phyloP scores from a whole-genome alignment of 352 stramenopile genomes.

The Aphanomyces astaci region DNA sequence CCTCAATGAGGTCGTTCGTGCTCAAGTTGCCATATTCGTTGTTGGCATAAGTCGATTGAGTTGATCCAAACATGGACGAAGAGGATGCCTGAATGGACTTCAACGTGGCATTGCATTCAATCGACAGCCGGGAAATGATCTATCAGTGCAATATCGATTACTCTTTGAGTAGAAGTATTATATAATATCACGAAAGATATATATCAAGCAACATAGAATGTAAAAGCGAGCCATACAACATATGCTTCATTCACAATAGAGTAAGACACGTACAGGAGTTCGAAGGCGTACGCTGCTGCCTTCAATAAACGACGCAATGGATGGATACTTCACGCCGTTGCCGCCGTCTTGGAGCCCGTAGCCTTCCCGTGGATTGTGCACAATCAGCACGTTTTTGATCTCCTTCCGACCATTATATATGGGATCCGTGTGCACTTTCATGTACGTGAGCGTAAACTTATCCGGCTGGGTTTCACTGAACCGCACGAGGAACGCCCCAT shows the following conservation, averaged over 20 bases:
- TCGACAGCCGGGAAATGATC: slow-evolving; percentile 39
- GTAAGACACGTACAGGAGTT: slow-evolving; percentile 36
- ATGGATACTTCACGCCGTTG: slow-evolving; percentile 39
- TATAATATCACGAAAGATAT: no score
- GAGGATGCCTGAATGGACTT: not conserved
- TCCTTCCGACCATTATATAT: slow-evolving; percentile 34
- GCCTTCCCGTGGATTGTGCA: slow-evolving; percentile 23
- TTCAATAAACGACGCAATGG: slow-evolving; percentile 58
- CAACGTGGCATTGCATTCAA: slow-evolving; percentile 1
- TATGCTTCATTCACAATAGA: no score
- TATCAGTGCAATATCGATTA: no score
- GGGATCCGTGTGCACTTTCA: slow-evolving; percentile 45
- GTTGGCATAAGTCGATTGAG: not conserved
- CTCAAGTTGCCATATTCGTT: slow-evolving; percentile 16
- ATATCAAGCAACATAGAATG: no score
- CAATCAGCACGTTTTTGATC: slow-evolving; percentile 66
- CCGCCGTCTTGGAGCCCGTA: slow-evolving; percentile 49
- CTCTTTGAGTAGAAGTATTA: no score
- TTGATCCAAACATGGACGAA: not conserved
- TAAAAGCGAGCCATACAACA: no score
- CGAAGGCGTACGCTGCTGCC: slow-evolving; percentile 48
- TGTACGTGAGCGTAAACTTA: slow-evolving; percentile 70
- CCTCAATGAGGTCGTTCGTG: not conserved
- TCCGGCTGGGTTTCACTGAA: slow-evolving; percentile 74
- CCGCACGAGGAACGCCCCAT: slow-evolving; percentile 65